Conservation (phyloP, 2,329 filamentous ascomycete genomes). For the Chaetomium strumarium region DNA sequence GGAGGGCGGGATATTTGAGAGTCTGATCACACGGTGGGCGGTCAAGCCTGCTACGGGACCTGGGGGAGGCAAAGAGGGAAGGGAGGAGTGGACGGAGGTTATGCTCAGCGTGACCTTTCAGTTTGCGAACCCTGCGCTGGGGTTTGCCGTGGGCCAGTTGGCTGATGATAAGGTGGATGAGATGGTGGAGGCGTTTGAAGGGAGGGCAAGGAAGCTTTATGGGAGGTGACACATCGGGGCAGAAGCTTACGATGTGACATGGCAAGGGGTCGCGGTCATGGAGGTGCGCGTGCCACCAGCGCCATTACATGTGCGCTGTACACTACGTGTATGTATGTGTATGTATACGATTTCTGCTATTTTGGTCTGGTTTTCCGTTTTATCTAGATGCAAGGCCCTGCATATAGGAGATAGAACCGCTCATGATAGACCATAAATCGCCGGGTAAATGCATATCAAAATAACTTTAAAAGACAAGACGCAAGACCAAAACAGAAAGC, state of each 20-base stretch:
- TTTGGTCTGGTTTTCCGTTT: neutral
- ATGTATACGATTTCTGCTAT: constrained; percentile 6
- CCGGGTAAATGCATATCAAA: constrained; percentile 3
- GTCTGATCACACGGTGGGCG: constrained; percentile 64
- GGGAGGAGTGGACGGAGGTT: constrained; percentile 61
- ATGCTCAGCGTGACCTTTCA: constrained; percentile 71
- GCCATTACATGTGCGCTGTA: neutral
- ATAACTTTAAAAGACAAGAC: neutral
- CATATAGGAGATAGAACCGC: constrained; percentile 10
- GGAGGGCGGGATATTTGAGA: constrained; percentile 53
- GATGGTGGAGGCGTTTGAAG: constrained; percentile 94
- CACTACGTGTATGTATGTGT: too few species aligned
- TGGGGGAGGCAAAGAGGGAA: constrained; percentile 27
- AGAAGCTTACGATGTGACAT: neutral
- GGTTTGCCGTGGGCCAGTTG: constrained; percentile 71
- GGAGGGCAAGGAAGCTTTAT: constrained; percentile 59
- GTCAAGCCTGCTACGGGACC: constrained; percentile 39
- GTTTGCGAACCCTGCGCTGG: constrained; percentile 86
- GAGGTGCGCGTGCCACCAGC: too few species aligned
- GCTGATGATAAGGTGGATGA: constrained; percentile 77
- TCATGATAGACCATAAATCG: constrained; percentile 3
- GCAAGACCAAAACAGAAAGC: neutral
- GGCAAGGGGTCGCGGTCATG: too few species aligned
- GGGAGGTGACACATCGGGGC: constrained; percentile 25
- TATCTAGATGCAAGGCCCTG: constrained; percentile 2